phyloP scores from a whole-genome alignment of 202 grass and related monocot genomes.

The Cymbopogon flexuosus region DNA sequence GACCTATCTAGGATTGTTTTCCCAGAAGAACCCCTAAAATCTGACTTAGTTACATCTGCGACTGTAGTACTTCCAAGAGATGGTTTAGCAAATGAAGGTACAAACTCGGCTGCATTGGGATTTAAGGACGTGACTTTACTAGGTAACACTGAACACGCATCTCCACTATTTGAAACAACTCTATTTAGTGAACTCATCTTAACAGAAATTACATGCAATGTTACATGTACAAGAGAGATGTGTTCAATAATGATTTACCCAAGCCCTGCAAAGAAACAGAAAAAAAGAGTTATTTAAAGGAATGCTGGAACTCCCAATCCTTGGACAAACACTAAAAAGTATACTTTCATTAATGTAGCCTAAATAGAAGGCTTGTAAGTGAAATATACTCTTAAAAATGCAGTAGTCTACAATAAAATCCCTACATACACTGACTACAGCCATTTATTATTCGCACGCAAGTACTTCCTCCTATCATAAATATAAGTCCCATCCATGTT shows the following conservation, averaged over 20 bases:
- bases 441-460: background rate
- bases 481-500: background rate
- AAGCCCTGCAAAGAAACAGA: slow-evolving; percentile 51
- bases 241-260: slow-evolving; percentile 43
- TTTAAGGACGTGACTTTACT: slow-evolving; percentile 72
- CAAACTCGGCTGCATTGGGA: slow-evolving; percentile 95
- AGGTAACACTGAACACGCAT: slow-evolving; percentile 42
- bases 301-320: background rate
- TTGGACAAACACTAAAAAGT: background rate
- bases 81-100: slow-evolving; percentile 70
- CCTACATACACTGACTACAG: background rate
- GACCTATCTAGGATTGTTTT: slow-evolving; percentile 70
- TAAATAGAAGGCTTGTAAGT: background rate
- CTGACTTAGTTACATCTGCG: slow-evolving; percentile 51
- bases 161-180: slow-evolving; percentile 42
- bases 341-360: background rate
- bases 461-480: background rate
- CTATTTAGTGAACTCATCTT: slow-evolving; percentile 75
- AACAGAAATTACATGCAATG: slow-evolving; percentile 45
- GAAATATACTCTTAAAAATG: background rate
- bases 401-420: background rate
- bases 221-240: slow-evolving; percentile 48
- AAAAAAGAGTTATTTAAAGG: background rate
- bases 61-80: slow-evolving; percentile 36
- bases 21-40: slow-evolving; percentile 45